Percentiles rank a stretch among this genome's conserved stretches.
Evolutionary conservation across 2,329 filamentous ascomycete genomes (phyloP).

Genomic region (Pseudogymnoascus sp.): DNA sequence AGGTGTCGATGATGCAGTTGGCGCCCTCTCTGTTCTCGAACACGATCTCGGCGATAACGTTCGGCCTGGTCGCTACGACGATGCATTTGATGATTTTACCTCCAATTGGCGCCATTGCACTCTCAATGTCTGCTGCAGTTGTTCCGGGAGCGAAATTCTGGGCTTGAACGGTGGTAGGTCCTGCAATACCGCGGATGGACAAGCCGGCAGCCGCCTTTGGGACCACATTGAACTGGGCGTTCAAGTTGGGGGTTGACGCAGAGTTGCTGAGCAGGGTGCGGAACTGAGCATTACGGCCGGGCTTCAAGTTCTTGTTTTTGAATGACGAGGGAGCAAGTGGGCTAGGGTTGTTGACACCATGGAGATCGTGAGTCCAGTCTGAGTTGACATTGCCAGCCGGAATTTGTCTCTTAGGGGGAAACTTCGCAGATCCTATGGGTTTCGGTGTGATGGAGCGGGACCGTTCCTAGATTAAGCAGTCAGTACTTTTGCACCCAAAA

Average conservation of each 20-base stretch:
- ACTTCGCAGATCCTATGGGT: neutral
- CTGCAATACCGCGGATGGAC: slow-evolving; percentile 65
- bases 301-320: slow-evolving; percentile 24
- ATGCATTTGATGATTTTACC: slow-evolving; percentile 61
- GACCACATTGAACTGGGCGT: slow-evolving; percentile 29
- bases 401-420: slow-evolving; percentile 30
- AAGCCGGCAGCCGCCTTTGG: slow-evolving; percentile 43
- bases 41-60: slow-evolving; percentile 70
- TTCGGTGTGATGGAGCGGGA: slow-evolving; percentile 9
- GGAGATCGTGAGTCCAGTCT: slow-evolving; percentile 67
- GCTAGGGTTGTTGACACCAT: slow-evolving; percentile 40
- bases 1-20: slow-evolving; percentile 65
- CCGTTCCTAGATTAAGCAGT: neutral
- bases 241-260: slow-evolving; percentile 27
- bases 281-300: slow-evolving; percentile 21
- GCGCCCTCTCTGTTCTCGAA: slow-evolving; percentile 67
- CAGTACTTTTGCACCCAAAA: slow-evolving; percentile 14
- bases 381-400: slow-evolving; percentile 52
- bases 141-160: slow-evolving; percentile 80
- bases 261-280: slow-evolving; percentile 22
- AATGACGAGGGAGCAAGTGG: slow-evolving; percentile 35
- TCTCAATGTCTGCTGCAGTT: slow-evolving; percentile 75
- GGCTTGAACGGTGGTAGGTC: slow-evolving; percentile 65
- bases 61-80: slow-evolving; percentile 59
- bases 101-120: slow-evolving; percentile 69